Conservation (phyloP, 176 grass and related monocot genomes). For the Raddia guianensis region DNA sequence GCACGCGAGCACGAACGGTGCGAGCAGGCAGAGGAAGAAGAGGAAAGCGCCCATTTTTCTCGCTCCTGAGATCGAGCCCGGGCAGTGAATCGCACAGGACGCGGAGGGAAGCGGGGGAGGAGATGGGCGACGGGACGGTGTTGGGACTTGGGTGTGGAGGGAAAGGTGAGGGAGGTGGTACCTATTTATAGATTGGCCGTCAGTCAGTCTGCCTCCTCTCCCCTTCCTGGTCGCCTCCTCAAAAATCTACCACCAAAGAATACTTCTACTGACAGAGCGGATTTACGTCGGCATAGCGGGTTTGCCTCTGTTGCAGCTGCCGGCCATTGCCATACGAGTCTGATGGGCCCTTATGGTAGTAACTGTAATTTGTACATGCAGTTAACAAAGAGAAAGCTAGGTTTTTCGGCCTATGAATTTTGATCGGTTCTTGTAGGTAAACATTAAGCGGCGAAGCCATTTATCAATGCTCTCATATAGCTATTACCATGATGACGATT, state of each 20-base stretch:
- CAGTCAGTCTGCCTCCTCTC: neutral
- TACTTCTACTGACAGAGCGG: too few species aligned
- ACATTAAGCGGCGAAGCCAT: too few species aligned
- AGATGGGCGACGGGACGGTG: neutral
- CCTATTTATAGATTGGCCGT: constrained; percentile 61
- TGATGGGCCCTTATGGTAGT: too few species aligned
- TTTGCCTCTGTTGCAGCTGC: too few species aligned
- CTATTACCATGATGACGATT: too few species aligned
- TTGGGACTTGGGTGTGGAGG: constrained; percentile 35
- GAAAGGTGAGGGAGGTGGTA: constrained; percentile 37
- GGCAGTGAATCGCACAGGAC: neutral
- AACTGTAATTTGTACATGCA: too few species aligned
- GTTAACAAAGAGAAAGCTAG: too few species aligned
- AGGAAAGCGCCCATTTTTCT: constrained; percentile 44
- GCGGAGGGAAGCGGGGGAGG: neutral
- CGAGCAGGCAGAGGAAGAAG: constrained; percentile 44
- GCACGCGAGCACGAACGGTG: constrained; percentile 35
- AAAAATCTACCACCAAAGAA: constrained; percentile 29
- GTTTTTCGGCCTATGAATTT: too few species aligned
- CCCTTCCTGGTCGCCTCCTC: neutral
- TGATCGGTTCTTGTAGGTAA: too few species aligned
- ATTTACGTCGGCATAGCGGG: too few species aligned
- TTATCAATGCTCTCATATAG: too few species aligned
- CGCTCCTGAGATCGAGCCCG: neutral
- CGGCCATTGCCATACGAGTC: too few species aligned